Conservation (phyloP, 805 yeast species). For the Metschnikowia peoriensis region DNA sequence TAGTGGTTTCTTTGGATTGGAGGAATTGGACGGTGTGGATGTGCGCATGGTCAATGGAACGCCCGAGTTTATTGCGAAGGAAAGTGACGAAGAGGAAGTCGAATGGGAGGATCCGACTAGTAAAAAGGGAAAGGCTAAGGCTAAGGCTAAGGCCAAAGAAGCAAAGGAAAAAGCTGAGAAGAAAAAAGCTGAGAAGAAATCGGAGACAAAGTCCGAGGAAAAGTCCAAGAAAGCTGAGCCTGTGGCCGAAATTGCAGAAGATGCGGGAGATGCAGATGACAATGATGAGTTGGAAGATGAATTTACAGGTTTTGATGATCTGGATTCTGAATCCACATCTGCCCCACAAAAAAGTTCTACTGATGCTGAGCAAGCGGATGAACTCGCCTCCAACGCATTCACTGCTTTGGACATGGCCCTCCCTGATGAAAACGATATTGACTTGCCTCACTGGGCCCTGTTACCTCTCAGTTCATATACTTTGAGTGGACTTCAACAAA, state of each 20-base stretch:
- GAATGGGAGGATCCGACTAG: constrained; percentile 23
- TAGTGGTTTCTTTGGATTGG: constrained; percentile 89
- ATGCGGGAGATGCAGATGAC: constrained; percentile 22
- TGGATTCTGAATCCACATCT: neutral
- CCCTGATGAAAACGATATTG: constrained; percentile 37
- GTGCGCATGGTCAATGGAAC: constrained; percentile 71
- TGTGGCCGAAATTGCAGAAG: constrained; percentile 14
- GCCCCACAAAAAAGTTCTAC: neutral
- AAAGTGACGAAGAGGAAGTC: constrained; percentile 28
- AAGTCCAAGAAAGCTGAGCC: neutral
- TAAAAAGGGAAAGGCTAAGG: constrained; percentile 16
- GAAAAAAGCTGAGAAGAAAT: neutral
- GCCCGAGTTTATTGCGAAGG: constrained; percentile 49
- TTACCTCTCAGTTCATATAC: constrained; percentile 51
- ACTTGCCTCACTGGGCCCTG: constrained; percentile 61
- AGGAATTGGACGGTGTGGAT: constrained; percentile 91
- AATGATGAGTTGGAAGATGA: constrained; percentile 25
- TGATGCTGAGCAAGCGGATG: constrained; percentile 14
- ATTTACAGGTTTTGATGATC: constrained; percentile 27
- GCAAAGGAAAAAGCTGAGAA: constrained; percentile 19
- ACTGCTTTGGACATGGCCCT: constrained; percentile 21
- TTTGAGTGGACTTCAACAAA: constrained; percentile 56
- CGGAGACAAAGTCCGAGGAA: neutral
- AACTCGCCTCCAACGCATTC: constrained; percentile 31
- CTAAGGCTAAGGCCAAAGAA: neutral